Percentiles rank a stretch among this genome's conserved stretches.
Evolutionary conservation across 352 stramenopile species (phyloP).

Genomic region (Blastocystis sp.): DNA sequence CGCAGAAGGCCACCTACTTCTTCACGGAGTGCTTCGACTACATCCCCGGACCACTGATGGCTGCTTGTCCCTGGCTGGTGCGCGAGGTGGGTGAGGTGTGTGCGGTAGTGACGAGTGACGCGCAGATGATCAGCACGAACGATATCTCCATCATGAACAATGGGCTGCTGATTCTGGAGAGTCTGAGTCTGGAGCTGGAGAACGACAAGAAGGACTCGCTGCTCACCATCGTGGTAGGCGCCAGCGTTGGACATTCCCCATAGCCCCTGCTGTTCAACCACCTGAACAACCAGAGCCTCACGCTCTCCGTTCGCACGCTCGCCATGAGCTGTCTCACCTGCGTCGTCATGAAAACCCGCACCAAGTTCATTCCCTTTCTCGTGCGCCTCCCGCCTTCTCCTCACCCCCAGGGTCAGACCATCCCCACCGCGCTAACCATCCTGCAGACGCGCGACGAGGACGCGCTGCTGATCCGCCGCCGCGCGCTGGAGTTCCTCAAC

Average conservation of each 20-base stretch:
- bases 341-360: slow-evolving; percentile 9
- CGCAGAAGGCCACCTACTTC: slow-evolving; percentile 32
- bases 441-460: slow-evolving; percentile 45
- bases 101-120: neutral
- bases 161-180: slow-evolving; percentile 36
- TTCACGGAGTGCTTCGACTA: slow-evolving; percentile 53
- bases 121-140: slow-evolving; percentile 36
- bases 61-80: slow-evolving; percentile 33
- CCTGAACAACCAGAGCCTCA: neutral
- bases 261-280: slow-evolving; percentile 18
- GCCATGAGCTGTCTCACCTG: slow-evolving; percentile 13
- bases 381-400: neutral
- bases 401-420: slow-evolving; percentile 6
- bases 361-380: slow-evolving; percentile 26
- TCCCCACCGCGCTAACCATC: neutral
- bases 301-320: slow-evolving; percentile 29
- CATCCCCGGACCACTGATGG: neutral
- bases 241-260: too few species aligned
- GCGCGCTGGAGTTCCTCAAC: slow-evolving; percentile 39
- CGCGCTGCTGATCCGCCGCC: slow-evolving; percentile 22
- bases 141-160: slow-evolving; percentile 7
- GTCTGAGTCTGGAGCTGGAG: neutral
- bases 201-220: neutral
- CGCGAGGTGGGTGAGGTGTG: neutral
- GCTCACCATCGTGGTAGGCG: slow-evolving; percentile 30